phyloP scores from a whole-genome alignment of 2,329 filamentous ascomycete genomes.

The Rutstroemia sydowiana region DNA sequence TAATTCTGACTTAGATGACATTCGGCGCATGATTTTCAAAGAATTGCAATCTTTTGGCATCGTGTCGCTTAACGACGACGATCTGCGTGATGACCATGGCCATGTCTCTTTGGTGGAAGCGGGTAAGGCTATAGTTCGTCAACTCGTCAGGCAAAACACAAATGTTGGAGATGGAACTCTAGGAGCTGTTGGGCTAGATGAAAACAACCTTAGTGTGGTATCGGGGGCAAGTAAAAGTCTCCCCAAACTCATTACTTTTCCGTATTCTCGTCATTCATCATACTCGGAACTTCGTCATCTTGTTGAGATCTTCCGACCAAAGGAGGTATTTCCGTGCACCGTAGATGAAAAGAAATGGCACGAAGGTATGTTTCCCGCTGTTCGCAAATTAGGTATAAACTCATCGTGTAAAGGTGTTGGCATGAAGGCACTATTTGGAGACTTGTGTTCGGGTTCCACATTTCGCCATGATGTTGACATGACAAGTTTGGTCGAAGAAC shows the following conservation, averaged over 20 bases:
- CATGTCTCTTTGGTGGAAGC: constrained; percentile 21
- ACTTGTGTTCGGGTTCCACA: constrained; percentile 49
- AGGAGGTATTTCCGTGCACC: constrained; percentile 78
- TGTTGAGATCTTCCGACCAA: constrained; percentile 59
- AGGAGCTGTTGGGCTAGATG: no score
- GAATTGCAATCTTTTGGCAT: constrained; percentile 18
- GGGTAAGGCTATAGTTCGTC: constrained; percentile 19
- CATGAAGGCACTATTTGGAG: constrained; percentile 64
- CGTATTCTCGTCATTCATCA: constrained; percentile 85
- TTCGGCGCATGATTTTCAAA: constrained; percentile 20
- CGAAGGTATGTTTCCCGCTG: constrained; percentile 30
- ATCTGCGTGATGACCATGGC: constrained; percentile 15
- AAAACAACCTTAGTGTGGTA: background rate
- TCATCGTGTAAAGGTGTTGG: constrained; percentile 38
- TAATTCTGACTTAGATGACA: constrained; percentile 31
- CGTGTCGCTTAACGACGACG: constrained; percentile 20
- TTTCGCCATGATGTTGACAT: constrained; percentile 64
- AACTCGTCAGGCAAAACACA: constrained; percentile 12
- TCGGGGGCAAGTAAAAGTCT: constrained; percentile 7
- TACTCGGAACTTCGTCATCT: constrained; percentile 71
- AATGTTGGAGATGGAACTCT: no score
- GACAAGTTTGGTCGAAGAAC: constrained; percentile 27
- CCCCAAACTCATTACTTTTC: constrained; percentile 49
- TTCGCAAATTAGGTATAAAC: background rate
- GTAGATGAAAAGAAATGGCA: constrained; percentile 58